Conservation (phyloP, 345 rosid genomes). For the Hibiscus mutabilis region DNA sequence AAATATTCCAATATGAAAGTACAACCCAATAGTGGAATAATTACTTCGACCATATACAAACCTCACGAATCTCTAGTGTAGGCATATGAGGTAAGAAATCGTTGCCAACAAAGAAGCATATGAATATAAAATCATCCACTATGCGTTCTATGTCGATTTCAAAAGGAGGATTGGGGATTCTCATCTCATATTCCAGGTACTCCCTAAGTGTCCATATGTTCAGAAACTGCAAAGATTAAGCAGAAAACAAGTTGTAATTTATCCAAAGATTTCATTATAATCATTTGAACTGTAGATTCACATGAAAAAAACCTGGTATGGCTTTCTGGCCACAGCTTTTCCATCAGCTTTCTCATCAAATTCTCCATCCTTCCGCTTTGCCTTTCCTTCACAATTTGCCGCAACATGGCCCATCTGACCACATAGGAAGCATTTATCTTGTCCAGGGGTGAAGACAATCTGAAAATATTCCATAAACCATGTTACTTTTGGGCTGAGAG, state of each 20-base stretch:
- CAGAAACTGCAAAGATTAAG: slow-evolving; percentile 54
- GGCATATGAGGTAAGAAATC: slow-evolving; percentile 99
- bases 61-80: slow-evolving; percentile 96
- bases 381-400: slow-evolving; percentile 85
- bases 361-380: slow-evolving; percentile 80
- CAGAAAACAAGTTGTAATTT: neutral
- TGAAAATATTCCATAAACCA: slow-evolving; percentile 14
- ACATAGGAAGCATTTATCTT: slow-evolving; percentile 91
- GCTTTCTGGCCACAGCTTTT: slow-evolving; percentile 56
- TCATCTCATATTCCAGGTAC: slow-evolving; percentile 82
- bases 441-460: slow-evolving; percentile 79
- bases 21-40: neutral
- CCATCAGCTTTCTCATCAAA: slow-evolving; percentile 89
- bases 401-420: slow-evolving; percentile 97
- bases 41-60: slow-evolving; percentile 23
- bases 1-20: neutral
- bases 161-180: slow-evolving; percentile 44
- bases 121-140: slow-evolving; percentile 93
- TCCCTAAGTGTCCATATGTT: slow-evolving; percentile 92
- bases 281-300: neutral
- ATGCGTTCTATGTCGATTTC: slow-evolving; percentile 58
- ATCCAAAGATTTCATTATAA: neutral
- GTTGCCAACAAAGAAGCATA: slow-evolving; percentile 95
- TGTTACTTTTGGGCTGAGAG: neutral
- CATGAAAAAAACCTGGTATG: slow-evolving; percentile 59